Conservation (phyloP, 495 filamentous ascomycete species). For the Neurospora sp. region DNA sequence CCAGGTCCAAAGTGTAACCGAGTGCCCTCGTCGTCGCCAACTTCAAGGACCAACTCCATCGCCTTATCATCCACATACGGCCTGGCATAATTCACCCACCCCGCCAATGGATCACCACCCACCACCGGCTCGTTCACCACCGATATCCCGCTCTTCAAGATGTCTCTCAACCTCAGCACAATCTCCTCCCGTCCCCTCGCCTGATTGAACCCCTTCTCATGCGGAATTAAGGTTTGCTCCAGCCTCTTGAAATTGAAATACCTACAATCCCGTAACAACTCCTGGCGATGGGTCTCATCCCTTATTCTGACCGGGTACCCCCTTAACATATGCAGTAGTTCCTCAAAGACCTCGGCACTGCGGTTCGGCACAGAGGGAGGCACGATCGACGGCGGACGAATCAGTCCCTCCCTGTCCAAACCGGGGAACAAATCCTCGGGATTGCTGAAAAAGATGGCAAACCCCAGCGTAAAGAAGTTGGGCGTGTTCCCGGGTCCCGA, state of each 20-base stretch:
- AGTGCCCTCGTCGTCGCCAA: slow-evolving; percentile 60
- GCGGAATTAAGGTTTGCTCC: slow-evolving; percentile 78
- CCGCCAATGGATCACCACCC: slow-evolving; percentile 30
- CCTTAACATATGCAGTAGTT: slow-evolving; percentile 73
- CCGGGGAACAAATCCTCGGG: slow-evolving; percentile 80
- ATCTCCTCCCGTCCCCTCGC: slow-evolving; percentile 62
- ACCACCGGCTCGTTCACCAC: slow-evolving; percentile 39
- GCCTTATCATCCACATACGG: slow-evolving; percentile 69
- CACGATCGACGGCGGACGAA: slow-evolving; percentile 62
- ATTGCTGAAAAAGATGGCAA: slow-evolving; percentile 76
- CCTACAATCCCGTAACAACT: slow-evolving; percentile 75
- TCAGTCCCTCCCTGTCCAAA: slow-evolving; percentile 64
- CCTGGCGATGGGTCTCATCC: slow-evolving; percentile 64
- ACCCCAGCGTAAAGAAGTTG: slow-evolving; percentile 94
- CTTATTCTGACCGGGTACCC: slow-evolving; percentile 81
- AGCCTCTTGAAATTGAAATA: slow-evolving; percentile 90
- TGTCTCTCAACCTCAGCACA: slow-evolving; percentile 68
- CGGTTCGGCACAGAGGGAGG: slow-evolving; percentile 52
- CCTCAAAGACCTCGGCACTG: slow-evolving; percentile 67
- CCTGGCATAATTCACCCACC: slow-evolving; percentile 68
- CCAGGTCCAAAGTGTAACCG: slow-evolving; percentile 42
- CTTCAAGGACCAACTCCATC: slow-evolving; percentile 71
- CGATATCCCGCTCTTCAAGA: slow-evolving; percentile 73
- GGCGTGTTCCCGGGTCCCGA: slow-evolving; percentile 65
- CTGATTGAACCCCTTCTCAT: slow-evolving; percentile 68